Evolutionary conservation across 139 green algal species (phyloP), one percentile per base, ranked within the genome.

Genomic region (Haematococcus sp.): DNA sequence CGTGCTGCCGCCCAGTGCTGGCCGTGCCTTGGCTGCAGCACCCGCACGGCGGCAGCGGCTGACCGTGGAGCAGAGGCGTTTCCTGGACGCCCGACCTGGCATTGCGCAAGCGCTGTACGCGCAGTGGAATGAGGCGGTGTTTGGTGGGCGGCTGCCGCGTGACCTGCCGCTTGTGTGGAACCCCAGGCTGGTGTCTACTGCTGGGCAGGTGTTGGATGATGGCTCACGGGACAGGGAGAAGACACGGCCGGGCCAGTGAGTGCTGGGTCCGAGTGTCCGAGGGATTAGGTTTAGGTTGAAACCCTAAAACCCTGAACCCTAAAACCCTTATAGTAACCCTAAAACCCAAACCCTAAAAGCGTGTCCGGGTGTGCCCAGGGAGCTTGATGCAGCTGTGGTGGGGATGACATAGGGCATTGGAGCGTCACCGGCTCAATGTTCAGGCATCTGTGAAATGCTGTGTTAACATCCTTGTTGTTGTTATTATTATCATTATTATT

Each of bases 141-240:
- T 90, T 80, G 72, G 68, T 11, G 80, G 74, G 1, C 65, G n/a
- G 16, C 60, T 90, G 64, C 85, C 85, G 0, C 4, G 51, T 19
- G 60, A 81, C 20, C 74, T 91, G 54, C 68, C 76, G 2, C n/a
- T 91, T 16, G 71, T 84, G 32, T 91, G 86, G 86, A 91, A 89
- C 76, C 51, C 71, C 11, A 65, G 79, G 1, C 75, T 91, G 73
- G 40, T 72, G 1, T 64, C 67, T 25, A 91, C 84, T 32, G 86
- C 86, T 15, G 86, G 86, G 2, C 78, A 76, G 71, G 76, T 86
- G 55, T 25, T 82, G 68, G 80, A 86, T 54, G 80, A 86, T 27
- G 68, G 72, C 72, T 76, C 54, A 15, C 16, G 17, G 3, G 75
- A 86, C 55, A 44, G n/a, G 11, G 1, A n/a, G 17, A 86, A 86